Evolutionary conservation across 768 basidiomycete species (phyloP), one percentile per base, ranked within the genome.

Genomic region (Suillus subluteus): DNA sequence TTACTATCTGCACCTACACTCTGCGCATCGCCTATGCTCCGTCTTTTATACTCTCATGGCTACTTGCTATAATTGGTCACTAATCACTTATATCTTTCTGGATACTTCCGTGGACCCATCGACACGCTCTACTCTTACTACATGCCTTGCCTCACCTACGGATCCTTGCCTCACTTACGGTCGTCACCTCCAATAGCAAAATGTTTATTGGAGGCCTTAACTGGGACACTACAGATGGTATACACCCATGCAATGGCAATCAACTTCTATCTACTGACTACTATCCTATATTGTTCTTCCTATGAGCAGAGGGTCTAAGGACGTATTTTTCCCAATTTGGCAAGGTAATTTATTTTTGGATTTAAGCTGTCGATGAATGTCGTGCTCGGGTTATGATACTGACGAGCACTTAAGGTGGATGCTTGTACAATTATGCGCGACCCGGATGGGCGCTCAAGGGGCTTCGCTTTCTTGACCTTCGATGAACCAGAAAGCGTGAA

Each of bases 201-300:
- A 89, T 95, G 85, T 95, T 95, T 82, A 89, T 95, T 78, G 93
- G 93, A 72, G 93, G 93, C 73, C 84, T 95, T 70, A 94, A 90
- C 82, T 95, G 93, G 93, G 92, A 94, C 75, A 95, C 93, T 75
- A 91, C 90, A 81, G 93, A 94, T 83, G 93, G 93, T 94, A 84
- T 82, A 79, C 72, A 72, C 35, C 73, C 70, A 68, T 67, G 69
- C 70, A 67, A 69, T 69, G 65, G 67, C 73, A 76, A 71, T 48
- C 50, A 70, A 71, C 65, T 2, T 69, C 37, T 67, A 71, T 63
- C 68, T 70, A 68, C 74, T 79, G 70, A 77, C 78, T 69, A 70
- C 11, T 58, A 21, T 43, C 41, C 69, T 32, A 72, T 72, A 68
- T 40, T 65, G 58, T 58, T 48, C 61, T 61, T 66, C 70, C 72